Percentiles rank a stretch among this genome's conserved stretches.
Conservation (phyloP, 1,284 basidiomycete genomes). For the Microstroma glucosiphilum region DNA sequence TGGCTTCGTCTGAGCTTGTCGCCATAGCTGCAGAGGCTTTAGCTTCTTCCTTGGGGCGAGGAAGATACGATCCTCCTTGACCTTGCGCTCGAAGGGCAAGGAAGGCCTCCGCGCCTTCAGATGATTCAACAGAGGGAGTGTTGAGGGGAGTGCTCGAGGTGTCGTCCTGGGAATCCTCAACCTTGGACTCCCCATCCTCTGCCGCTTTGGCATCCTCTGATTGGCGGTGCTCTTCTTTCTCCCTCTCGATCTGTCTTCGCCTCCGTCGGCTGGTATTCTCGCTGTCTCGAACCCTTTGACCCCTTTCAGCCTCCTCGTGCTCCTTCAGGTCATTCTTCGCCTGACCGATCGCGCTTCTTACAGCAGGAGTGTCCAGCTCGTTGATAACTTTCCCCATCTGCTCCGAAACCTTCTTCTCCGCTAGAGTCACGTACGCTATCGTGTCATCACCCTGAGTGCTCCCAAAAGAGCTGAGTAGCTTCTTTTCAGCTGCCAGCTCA, state of each 20-base stretch:
- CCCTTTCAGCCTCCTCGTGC: conserved; percentile 24
- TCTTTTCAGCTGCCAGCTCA: conserved; percentile 62
- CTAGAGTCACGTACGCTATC: conserved; percentile 71
- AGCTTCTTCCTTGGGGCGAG: background rate
- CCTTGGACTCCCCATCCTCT: background rate
- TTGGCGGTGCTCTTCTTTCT: conserved; percentile 22
- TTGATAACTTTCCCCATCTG: conserved; percentile 37
- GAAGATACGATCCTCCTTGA: conserved; percentile 2
- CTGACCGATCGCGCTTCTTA: conserved; percentile 31
- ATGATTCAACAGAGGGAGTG: background rate
- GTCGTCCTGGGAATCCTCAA: background rate
- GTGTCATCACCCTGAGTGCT: conserved; percentile 65
- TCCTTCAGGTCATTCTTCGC: conserved; percentile 61
- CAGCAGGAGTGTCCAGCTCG: conserved; percentile 34
- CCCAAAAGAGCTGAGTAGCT: conserved; percentile 52
- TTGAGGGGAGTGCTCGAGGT: background rate
- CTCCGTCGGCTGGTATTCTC: conserved; percentile 26
- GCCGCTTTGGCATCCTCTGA: background rate
- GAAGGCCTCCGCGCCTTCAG: conserved; percentile 4
- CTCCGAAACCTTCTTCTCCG: conserved; percentile 51
- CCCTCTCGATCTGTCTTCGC: conserved; percentile 26
- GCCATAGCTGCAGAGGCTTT: background rate
- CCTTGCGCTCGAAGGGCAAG: conserved; percentile 1
- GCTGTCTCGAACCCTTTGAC: conserved; percentile 17
- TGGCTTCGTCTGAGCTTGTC: background rate